Conservation (phyloP, 2,329 filamentous ascomycete species). For the Eurotiales sp. region DNA sequence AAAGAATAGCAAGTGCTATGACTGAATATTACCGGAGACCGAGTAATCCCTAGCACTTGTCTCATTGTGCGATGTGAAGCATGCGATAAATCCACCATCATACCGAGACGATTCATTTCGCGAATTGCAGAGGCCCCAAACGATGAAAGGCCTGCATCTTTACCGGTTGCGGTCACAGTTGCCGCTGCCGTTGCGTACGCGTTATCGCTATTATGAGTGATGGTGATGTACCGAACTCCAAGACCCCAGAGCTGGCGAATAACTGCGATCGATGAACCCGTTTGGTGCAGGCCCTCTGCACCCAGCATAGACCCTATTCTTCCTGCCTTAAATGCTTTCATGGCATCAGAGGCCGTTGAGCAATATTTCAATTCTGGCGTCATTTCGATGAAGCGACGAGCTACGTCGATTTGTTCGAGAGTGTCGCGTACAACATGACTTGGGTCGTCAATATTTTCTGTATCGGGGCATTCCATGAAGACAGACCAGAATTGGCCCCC, state of each 20-base stretch:
- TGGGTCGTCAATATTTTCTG: conserved; percentile 17
- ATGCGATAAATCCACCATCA: conserved; percentile 28
- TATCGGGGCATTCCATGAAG: conserved; percentile 23
- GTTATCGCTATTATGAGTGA: conserved; percentile 19
- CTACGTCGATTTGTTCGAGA: conserved; percentile 23
- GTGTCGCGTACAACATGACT: conserved; percentile 21
- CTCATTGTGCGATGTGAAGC: conserved; percentile 14
- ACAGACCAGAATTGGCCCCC: conserved; percentile 31
- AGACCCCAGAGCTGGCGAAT: conserved; percentile 21
- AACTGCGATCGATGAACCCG: conserved; percentile 19
- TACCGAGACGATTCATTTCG: conserved; percentile 30
- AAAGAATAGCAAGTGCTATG: conserved; percentile 11
- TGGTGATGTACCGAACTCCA: conserved; percentile 11
- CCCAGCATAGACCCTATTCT: conserved; percentile 19
- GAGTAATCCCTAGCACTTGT: conserved; percentile 9
- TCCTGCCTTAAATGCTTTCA: conserved; percentile 17
- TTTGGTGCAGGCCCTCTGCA: conserved; percentile 18
- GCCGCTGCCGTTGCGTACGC: conserved; percentile 23
- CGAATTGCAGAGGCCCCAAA: conserved; percentile 21
- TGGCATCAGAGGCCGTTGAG: conserved; percentile 6
- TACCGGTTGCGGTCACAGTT: conserved; percentile 18
- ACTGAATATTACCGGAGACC: conserved; percentile 10
- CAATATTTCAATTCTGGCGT: conserved; percentile 15
- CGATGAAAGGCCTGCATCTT: conserved; percentile 19
- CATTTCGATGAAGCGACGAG: conserved; percentile 18